Conservation (phyloP, 2,329 filamentous ascomycete genomes). For the Colletotrichum lentis region DNA sequence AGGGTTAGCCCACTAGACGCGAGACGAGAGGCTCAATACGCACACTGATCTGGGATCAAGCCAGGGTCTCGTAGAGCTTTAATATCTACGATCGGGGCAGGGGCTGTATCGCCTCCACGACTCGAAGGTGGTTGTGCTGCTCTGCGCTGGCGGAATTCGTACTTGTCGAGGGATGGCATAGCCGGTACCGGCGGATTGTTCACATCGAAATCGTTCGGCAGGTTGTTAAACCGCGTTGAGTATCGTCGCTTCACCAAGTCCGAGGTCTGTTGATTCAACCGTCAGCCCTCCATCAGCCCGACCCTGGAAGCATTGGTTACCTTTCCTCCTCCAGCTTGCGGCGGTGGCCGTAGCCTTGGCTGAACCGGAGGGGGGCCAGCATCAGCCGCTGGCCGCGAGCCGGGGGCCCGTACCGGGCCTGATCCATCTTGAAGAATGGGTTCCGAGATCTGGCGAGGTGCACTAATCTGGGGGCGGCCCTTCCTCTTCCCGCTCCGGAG, state of each 20-base stretch:
- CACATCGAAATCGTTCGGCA: constrained; percentile 73
- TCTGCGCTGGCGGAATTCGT: constrained; percentile 59
- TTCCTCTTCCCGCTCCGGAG: constrained; percentile 71
- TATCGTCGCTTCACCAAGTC: constrained; percentile 95
- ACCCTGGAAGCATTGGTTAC: constrained; percentile 46
- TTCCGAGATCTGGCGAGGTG: constrained; percentile 68
- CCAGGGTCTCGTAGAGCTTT: constrained; percentile 82
- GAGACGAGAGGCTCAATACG: constrained; percentile 42
- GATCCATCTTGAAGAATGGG: constrained; percentile 62
- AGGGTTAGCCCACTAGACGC: constrained; percentile 29
- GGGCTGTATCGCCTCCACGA: constrained; percentile 56
- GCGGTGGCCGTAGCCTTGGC: constrained; percentile 50
- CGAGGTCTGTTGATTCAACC: constrained; percentile 58
- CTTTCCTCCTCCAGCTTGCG: constrained; percentile 64
- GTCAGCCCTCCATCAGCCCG: constrained; percentile 4
- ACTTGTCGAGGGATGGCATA: constrained; percentile 68
- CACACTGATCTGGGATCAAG: constrained; percentile 81
- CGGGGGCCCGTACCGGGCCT: constrained; percentile 40
- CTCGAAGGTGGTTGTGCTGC: constrained; percentile 63
- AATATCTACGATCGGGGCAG: constrained; percentile 74
- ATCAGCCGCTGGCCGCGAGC: constrained; percentile 38
- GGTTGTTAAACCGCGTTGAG: constrained; percentile 87
- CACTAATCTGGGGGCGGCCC: constrained; percentile 67
- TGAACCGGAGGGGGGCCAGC: constrained; percentile 29
- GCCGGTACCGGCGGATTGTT: constrained; percentile 77